Conservation (phyloP, 108 stramenopile genomes). For the Cylindrotheca closterium region DNA sequence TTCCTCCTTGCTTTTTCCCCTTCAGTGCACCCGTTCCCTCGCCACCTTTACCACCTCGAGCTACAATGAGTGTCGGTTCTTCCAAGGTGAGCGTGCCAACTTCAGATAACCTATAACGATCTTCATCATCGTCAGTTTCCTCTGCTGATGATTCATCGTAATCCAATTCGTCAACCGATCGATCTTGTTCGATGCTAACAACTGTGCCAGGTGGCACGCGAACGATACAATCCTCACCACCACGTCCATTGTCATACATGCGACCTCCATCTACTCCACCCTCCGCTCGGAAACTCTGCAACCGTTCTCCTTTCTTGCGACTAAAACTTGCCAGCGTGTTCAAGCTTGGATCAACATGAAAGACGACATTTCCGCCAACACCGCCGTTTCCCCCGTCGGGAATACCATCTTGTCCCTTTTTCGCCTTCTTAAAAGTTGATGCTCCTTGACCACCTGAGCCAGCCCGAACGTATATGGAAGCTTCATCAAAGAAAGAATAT, state of each 20-base stretch:
- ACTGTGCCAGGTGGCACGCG: slow-evolving; percentile 93
- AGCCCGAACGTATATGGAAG: slow-evolving; percentile 80
- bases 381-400: slow-evolving; percentile 92
- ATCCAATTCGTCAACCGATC: no score
- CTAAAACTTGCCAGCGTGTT: slow-evolving; percentile 88
- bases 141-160: no score
- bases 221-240: slow-evolving; percentile 64
- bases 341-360: slow-evolving; percentile 72
- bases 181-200: no score
- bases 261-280: slow-evolving; percentile 86
- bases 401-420: slow-evolving; percentile 85
- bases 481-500: slow-evolving; percentile 92
- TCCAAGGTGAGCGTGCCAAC: no score
- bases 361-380: slow-evolving; percentile 77
- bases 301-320: slow-evolving; percentile 57
- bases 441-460: slow-evolving; percentile 95
- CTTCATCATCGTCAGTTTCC: no score
- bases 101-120: no score
- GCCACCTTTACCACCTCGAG: no score
- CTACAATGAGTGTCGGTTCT: no score
- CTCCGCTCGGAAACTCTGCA: slow-evolving; percentile 76
- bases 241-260: slow-evolving; percentile 72
- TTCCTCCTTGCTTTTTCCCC: slow-evolving; percentile 78
- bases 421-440: slow-evolving; percentile 90
- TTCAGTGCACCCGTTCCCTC: no score